Evolutionary conservation across 2,329 filamentous ascomycete genomes (phyloP).

Genomic region (Monilinia polystroma): DNA sequence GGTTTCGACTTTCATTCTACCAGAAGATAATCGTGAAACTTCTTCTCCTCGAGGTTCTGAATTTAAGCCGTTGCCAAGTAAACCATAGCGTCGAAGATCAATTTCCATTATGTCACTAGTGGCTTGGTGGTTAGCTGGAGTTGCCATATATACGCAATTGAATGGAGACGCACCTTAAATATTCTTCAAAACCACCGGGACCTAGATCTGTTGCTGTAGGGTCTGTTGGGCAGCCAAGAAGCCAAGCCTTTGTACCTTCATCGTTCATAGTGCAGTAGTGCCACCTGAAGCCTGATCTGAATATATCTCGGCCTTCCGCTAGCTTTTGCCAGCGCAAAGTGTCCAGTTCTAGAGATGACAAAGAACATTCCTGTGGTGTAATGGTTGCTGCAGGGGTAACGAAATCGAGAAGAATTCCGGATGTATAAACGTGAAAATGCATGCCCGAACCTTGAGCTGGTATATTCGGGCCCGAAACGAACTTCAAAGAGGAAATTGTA

Average conservation of each 20-base stretch:
- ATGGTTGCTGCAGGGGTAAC: constrained; percentile 89
- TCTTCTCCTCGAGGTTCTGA: constrained; percentile 53
- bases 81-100: constrained; percentile 86
- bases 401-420: constrained; percentile 88
- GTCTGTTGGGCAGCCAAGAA: constrained; percentile 88
- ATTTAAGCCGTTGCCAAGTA: constrained; percentile 75
- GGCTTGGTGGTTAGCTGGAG: constrained; percentile 28
- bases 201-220: constrained; percentile 62
- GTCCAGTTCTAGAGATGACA: constrained; percentile 85
- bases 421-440: constrained; percentile 94
- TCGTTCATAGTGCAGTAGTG: constrained; percentile 97
- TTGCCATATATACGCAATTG: neutral
- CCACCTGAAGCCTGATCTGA: constrained; percentile 90
- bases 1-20: constrained; percentile 49
- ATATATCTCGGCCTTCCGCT: constrained; percentile 91
- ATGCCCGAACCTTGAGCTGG: constrained; percentile 87
- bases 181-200: constrained; percentile 77
- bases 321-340: constrained; percentile 91
- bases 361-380: constrained; percentile 79
- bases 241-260: constrained; percentile 93
- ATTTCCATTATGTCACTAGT: constrained; percentile 82
- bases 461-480: constrained; percentile 81
- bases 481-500: constrained; percentile 84
- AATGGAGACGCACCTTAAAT: constrained; percentile 56
- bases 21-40: constrained; percentile 48